A percentile compares a stretch with the other conserved stretches of the same genome.
Conservation (phyloP, 169 alveolate genomes). For the Babesia bovis region DNA sequence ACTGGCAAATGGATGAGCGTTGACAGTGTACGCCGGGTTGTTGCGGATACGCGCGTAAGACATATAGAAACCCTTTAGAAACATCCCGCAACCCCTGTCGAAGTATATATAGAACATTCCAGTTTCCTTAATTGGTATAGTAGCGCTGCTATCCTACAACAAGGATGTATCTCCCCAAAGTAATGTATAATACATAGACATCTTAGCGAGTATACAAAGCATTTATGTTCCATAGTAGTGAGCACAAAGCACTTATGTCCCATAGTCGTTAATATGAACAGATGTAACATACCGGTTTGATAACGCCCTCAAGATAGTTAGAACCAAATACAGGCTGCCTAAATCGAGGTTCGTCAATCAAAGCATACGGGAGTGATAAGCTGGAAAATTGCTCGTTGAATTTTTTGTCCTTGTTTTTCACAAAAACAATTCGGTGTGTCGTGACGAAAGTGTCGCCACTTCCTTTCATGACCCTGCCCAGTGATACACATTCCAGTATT, state of each 20-base stretch:
- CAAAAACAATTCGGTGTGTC: conserved; percentile 60
- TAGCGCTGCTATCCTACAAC: conserved; percentile 21
- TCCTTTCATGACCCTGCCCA: conserved; percentile 40
- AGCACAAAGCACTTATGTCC: no score
- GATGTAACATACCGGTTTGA: conserved; percentile 37
- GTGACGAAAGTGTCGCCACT: conserved; percentile 49
- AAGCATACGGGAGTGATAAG: conserved; percentile 45
- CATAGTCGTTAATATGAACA: no score
- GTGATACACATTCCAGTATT: not conserved
- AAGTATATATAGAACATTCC: conserved; percentile 34
- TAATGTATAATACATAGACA: no score
- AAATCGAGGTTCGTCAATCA: conserved; percentile 57
- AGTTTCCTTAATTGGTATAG: conserved; percentile 14
- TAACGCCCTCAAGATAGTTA: conserved; percentile 47
- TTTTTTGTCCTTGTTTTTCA: conserved; percentile 40
- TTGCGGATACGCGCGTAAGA: conserved; percentile 58
- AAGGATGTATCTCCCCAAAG: no score
- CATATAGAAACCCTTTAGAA: conserved; percentile 46
- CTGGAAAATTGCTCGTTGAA: conserved; percentile 52
- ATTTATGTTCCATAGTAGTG: no score
- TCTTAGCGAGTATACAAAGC: not conserved
- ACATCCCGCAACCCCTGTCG: conserved; percentile 44
- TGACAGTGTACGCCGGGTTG: conserved; percentile 29
- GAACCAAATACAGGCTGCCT: conserved; percentile 54
- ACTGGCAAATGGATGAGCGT: conserved; percentile 37